Percentiles rank a stretch among this genome's conserved stretches.
These are phyloP conservation scores for Noccaea caerulescens DNA, from an alignment of 345 rosid species.

Conservation along the genomic window DNA sequence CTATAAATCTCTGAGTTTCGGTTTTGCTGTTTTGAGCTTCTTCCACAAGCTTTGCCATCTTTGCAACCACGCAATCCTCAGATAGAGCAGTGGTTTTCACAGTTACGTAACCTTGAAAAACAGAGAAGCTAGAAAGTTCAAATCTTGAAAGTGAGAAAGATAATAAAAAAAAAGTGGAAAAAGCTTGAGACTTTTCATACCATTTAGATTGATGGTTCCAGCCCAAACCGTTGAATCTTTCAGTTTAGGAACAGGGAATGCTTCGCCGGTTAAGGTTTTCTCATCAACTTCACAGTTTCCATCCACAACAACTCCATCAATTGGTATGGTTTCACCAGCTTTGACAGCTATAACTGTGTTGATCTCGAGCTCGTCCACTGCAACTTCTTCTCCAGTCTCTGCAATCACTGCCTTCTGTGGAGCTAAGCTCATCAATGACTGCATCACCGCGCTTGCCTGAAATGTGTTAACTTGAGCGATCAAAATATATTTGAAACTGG, in stretches of 20 bases:
- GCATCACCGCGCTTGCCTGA: conserved; percentile 91
- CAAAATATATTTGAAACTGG: background rate
- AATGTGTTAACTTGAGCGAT: conserved; percentile 2
- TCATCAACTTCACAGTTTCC: conserved; percentile 93
- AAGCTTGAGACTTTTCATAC: conserved; percentile 39
- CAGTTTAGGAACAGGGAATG: conserved; percentile 80
- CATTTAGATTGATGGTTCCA: conserved; percentile 88
- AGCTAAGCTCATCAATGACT: conserved; percentile 74
- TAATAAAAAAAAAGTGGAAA: background rate
- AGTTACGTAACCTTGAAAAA: conserved; percentile 63
- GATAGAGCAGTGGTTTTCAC: conserved; percentile 80
- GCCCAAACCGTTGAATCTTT: conserved; percentile 80
- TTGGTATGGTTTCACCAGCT: conserved; percentile 84
- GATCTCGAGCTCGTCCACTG: conserved; percentile 68
- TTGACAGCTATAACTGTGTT: conserved; percentile 75
- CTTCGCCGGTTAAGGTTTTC: conserved; percentile 85
- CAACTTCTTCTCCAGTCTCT: conserved; percentile 81
- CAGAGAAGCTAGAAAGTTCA: conserved; percentile 6
- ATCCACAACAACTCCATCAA: conserved; percentile 87
- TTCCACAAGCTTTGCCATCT: conserved; percentile 91
- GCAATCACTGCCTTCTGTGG: conserved; percentile 85
- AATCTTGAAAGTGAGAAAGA: background rate
- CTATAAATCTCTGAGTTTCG: conserved; percentile 71
- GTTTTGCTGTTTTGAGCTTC: conserved; percentile 91
- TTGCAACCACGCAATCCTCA: conserved; percentile 83